Conservation (phyloP, 2,329 filamentous ascomycete species). For the Fusarium azukiicola region DNA sequence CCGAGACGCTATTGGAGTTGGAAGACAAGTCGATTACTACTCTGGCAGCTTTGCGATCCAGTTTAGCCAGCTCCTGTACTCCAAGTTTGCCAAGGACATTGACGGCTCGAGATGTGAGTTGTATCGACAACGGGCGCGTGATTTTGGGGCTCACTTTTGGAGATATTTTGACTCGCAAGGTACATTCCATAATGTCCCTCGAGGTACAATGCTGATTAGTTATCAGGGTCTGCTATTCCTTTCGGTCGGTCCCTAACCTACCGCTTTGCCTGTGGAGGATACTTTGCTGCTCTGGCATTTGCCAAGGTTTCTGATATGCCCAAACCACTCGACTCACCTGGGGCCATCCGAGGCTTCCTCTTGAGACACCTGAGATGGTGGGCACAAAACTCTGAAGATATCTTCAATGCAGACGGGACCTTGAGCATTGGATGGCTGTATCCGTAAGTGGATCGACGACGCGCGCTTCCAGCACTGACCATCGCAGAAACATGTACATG, state of each 20-base stretch:
- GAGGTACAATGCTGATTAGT: background rate
- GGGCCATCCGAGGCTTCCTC: constrained; percentile 70
- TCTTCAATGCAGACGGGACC: constrained; percentile 72
- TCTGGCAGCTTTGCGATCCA: constrained; percentile 77
- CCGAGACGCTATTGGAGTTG: constrained; percentile 48
- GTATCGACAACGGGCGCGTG: constrained; percentile 64
- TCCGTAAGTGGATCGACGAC: constrained; percentile 39
- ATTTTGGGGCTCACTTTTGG: constrained; percentile 69
- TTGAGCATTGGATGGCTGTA: constrained; percentile 68
- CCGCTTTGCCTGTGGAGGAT: constrained; percentile 72
- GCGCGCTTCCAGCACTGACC: background rate
- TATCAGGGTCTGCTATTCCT: constrained; percentile 70
- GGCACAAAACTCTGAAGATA: constrained; percentile 62
- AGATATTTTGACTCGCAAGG: constrained; percentile 71
- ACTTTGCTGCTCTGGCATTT: constrained; percentile 70
- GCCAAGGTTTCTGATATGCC: constrained; percentile 64
- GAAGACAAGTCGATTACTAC: constrained; percentile 73
- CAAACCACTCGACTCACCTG: constrained; percentile 60
- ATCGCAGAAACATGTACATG: constrained; percentile 73
- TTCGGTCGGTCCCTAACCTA: constrained; percentile 75
- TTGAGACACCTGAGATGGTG: constrained; percentile 74
- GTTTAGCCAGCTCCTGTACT: constrained; percentile 71
- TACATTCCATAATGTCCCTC: constrained; percentile 35
- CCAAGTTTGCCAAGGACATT: constrained; percentile 65
- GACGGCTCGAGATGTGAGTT: constrained; percentile 62